These are phyloP conservation scores for Sistotremastrum niveocremeum DNA, from an alignment of 768 basidiomycete species.

Conservation along the genomic window DNA sequence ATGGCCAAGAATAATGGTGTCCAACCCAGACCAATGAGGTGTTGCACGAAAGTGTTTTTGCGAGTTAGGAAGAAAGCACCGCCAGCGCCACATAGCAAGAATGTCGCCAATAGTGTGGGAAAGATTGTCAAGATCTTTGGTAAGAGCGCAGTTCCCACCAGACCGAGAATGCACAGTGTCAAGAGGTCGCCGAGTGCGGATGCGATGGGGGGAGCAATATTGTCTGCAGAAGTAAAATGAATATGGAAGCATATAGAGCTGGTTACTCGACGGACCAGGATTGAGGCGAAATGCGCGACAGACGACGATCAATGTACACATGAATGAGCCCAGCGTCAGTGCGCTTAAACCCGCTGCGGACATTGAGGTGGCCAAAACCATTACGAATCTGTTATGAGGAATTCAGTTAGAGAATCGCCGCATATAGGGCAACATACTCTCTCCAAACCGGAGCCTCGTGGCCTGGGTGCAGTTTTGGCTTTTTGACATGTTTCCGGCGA, in stretches of 20 bases:
- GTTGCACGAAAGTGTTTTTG: slow-evolving; percentile 54
- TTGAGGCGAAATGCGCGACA: slow-evolving; percentile 67
- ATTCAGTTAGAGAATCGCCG: not conserved
- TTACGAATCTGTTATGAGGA: slow-evolving; percentile 40
- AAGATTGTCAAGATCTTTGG: slow-evolving; percentile 48
- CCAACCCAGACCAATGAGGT: slow-evolving; percentile 80
- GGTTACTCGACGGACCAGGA: slow-evolving; percentile 44
- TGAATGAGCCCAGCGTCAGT: slow-evolving; percentile 67
- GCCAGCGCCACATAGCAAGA: slow-evolving; percentile 33
- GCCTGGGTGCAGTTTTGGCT: no score
- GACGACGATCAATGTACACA: slow-evolving; percentile 70
- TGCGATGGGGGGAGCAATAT: slow-evolving; percentile 90
- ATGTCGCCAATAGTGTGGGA: slow-evolving; percentile 40
- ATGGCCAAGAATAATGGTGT: slow-evolving; percentile 81
- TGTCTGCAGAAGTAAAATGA: slow-evolving; percentile 38
- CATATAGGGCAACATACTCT: not conserved
- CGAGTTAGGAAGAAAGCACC: slow-evolving; percentile 41
- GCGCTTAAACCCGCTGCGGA: slow-evolving; percentile 26
- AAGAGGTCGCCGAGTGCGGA: slow-evolving; percentile 87
- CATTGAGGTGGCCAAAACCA: slow-evolving; percentile 71
- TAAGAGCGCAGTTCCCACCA: slow-evolving; percentile 60
- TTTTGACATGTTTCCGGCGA: slow-evolving; percentile 7
- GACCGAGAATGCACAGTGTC: slow-evolving; percentile 73
- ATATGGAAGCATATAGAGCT: not conserved
- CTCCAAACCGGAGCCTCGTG: no score